phyloP scores from a whole-genome alignment of 2,329 filamentous ascomycete species.

The Neonectria punicea region DNA sequence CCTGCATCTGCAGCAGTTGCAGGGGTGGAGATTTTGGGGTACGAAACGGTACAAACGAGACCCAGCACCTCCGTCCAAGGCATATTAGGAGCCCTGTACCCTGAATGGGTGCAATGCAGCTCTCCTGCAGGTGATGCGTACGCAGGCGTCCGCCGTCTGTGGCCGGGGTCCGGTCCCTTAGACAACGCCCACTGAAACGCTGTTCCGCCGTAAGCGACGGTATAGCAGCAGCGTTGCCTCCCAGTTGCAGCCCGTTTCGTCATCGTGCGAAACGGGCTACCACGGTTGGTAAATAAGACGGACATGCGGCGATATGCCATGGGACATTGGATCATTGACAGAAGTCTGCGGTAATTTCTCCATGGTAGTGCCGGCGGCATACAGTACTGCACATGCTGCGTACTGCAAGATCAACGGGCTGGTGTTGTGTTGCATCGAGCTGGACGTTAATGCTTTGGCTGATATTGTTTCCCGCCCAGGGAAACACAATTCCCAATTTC shows the following conservation, averaged over 20 bases:
- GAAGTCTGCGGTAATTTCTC: background rate
- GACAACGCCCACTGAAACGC: slow-evolving; percentile 29
- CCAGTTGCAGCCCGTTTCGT: slow-evolving; percentile 29
- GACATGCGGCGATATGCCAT: slow-evolving; percentile 3
- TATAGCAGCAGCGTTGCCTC: slow-evolving; percentile 16
- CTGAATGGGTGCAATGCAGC: slow-evolving; percentile 19
- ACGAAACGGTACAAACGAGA: slow-evolving; percentile 1
- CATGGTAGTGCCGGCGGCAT: background rate
- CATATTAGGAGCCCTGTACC: slow-evolving; percentile 16
- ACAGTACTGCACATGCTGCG: background rate
- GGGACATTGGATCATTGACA: slow-evolving; percentile 1
- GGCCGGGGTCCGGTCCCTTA: slow-evolving; percentile 15
- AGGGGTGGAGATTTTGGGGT: background rate
- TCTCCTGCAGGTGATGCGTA: slow-evolving; percentile 19
- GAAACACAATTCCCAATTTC: background rate
- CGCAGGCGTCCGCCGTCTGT: slow-evolving; percentile 14
- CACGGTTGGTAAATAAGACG: slow-evolving; percentile 6
- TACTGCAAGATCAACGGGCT: background rate
- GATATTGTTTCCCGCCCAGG: background rate
- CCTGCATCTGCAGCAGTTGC: slow-evolving; percentile 25
- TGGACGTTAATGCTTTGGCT: background rate
- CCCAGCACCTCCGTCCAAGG: slow-evolving; percentile 1
- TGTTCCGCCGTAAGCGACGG: slow-evolving; percentile 43
- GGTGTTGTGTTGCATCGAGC: slow-evolving; percentile 16
- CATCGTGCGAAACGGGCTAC: slow-evolving; percentile 30